Evolutionary conservation across 129 eudicot genomes (phyloP).

Genomic region (Erigeron canadensis): DNA sequence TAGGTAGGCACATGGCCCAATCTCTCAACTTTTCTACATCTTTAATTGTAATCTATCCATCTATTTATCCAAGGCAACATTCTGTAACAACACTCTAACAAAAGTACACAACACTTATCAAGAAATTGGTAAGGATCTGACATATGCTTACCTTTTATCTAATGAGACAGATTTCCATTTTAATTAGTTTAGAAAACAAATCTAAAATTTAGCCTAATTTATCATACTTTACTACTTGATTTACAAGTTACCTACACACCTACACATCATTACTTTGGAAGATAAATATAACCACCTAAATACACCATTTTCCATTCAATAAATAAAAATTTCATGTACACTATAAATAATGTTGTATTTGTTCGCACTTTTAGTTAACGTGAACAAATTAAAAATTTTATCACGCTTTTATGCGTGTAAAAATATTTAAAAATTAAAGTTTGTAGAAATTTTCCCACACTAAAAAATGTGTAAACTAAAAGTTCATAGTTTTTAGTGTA

Average conservation of each 20-base stretch:
- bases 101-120: constrained; percentile 31
- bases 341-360: no score
- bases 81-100: constrained; percentile 37
- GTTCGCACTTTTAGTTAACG: no score
- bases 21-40: constrained; percentile 17
- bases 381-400: no score
- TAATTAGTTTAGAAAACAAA: background rate
- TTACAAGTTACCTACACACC: background rate
- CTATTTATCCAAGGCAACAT: constrained; percentile 28
- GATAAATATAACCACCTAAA: background rate
- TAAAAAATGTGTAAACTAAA: no score
- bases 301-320: no score
- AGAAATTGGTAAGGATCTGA: constrained; percentile 35
- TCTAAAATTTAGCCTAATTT: background rate
- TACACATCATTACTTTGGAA: no score
- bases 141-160: constrained; percentile 30
- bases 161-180: constrained; percentile 26
- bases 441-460: no score
- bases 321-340: no score
- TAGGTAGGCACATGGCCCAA: constrained; percentile 43
- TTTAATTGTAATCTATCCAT: constrained; percentile 22
- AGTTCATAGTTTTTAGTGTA: no score
- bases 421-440: no score
- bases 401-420: no score
- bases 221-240: background rate